Evolutionary conservation across 116 monocot species (phyloP).

Genomic region (Thalassia testudinum): DNA sequence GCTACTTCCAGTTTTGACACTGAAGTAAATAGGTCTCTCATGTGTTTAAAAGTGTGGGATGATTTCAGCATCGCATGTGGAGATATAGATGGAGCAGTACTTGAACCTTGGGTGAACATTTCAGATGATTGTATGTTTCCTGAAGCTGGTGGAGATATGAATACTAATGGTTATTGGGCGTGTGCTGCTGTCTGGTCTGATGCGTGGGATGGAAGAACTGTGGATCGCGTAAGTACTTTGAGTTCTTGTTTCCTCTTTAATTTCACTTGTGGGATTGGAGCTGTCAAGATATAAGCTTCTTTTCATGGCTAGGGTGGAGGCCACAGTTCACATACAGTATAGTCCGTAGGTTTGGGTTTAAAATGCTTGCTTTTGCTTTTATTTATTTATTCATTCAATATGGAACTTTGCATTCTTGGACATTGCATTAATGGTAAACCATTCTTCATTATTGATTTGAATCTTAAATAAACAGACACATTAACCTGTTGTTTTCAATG

Average conservation of each 20-base stretch:
- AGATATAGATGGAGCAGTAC: constrained; percentile 78
- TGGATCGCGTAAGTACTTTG: constrained; percentile 68
- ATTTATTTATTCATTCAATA: too few relatives aligned
- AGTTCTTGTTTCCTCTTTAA: neutral
- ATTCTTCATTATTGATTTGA: too few relatives aligned
- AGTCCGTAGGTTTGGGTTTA: too few relatives aligned
- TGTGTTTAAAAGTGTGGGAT: constrained; percentile 31
- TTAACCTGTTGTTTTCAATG: too few relatives aligned
- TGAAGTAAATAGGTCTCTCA: constrained; percentile 16
- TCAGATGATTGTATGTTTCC: constrained; percentile 6
- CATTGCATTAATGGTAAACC: too few relatives aligned
- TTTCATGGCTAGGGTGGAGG: neutral
- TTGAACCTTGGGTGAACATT: constrained; percentile 52
- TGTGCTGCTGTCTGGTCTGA: constrained; percentile 93
- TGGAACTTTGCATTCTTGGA: too few relatives aligned
- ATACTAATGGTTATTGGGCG: constrained; percentile 58
- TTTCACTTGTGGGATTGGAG: constrained; percentile 1
- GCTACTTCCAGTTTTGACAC: constrained; percentile 12
- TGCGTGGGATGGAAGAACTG: constrained; percentile 78
- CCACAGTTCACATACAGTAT: too few relatives aligned
- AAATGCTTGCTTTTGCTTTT: too few relatives aligned
- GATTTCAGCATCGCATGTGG: constrained; percentile 52
- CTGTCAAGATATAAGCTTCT: neutral
- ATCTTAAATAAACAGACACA: too few relatives aligned
- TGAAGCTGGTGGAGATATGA: constrained; percentile 21